phyloP scores from a whole-genome alignment of 805 yeast genomes.

The Pichia sporocuriosa region DNA sequence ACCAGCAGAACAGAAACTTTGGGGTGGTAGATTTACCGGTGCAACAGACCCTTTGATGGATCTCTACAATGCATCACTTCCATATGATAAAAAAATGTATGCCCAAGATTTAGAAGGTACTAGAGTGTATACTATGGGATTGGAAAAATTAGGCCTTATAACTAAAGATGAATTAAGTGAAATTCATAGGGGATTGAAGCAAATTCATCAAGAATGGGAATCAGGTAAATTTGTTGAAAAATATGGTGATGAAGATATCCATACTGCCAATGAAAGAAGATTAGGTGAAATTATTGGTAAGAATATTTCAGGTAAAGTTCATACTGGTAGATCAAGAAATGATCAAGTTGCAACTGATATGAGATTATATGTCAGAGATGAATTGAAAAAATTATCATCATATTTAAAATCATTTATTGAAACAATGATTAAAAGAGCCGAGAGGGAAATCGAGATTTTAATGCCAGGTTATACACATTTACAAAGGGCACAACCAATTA shows the following conservation, averaged over 20 bases:
- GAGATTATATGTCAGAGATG: conserved; percentile 87
- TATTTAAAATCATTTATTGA: conserved; percentile 56
- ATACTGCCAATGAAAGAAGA: conserved; percentile 97
- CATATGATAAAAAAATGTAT: conserved; percentile 93
- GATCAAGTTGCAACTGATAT: conserved; percentile 99
- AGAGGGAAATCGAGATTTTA: conserved; percentile 76
- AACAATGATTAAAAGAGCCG: conserved; percentile 69
- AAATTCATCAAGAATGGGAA: conserved; percentile 80
- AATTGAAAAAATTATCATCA: conserved; percentile 52
- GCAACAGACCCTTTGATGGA: conserved; percentile 97
- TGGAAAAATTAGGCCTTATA: conserved; percentile 69
- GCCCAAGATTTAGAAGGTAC: conserved; percentile 93
- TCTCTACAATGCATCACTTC: conserved; percentile 91
- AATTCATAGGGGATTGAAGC: conserved; percentile 76
- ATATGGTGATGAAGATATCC: conserved; percentile 95
- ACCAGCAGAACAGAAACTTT: conserved; percentile 66
- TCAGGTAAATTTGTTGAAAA: conserved; percentile 58
- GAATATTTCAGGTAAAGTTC: conserved; percentile 93
- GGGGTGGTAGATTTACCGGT: conserved; percentile 99
- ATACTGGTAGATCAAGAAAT: conserved; percentile 98
- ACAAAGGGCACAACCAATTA: conserved; percentile 98
- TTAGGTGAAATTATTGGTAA: conserved; percentile 94
- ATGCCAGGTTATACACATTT: conserved; percentile 99
- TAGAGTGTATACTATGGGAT: conserved; percentile 83
- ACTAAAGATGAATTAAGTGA: conserved; percentile 65